Percentiles rank a stretch among this genome's conserved stretches.
Conservation (phyloP, 2,329 filamentous ascomycete species). For the Diaporthe ampelina region DNA sequence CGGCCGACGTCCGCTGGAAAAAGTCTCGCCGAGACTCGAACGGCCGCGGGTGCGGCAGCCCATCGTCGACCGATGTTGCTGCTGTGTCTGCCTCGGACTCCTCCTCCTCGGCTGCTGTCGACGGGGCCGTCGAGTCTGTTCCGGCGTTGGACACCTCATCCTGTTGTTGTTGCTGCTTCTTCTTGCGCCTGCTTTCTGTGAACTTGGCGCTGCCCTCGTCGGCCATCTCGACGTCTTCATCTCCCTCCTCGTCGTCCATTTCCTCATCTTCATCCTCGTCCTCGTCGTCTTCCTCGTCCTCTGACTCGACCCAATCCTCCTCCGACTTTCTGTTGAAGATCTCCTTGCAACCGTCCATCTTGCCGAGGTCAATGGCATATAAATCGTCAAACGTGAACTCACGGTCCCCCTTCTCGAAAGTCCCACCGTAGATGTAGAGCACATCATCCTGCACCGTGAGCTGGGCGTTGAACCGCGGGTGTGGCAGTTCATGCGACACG, state of each 20-base stretch:
- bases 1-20: constrained; percentile 86
- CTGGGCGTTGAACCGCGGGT: constrained; percentile 91
- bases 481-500: constrained; percentile 85
- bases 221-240: constrained; percentile 65
- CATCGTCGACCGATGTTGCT: constrained; percentile 75
- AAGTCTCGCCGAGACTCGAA: constrained; percentile 95
- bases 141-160: constrained; percentile 58
- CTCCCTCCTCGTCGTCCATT: constrained; percentile 69
- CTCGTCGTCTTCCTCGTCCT: constrained; percentile 71
- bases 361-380: constrained; percentile 93
- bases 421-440: constrained; percentile 94
- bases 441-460: constrained; percentile 92
- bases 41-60: constrained; percentile 81
- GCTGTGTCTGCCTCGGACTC: constrained; percentile 61
- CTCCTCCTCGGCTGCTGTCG: constrained; percentile 56
- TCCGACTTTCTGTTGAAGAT: constrained; percentile 84
- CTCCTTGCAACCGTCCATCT: constrained; percentile 93
- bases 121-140: constrained; percentile 50
- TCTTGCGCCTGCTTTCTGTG: constrained; percentile 70
- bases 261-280: constrained; percentile 73
- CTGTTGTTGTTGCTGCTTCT: constrained; percentile 56
- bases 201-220: constrained; percentile 60
- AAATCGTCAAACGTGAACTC: constrained; percentile 98
- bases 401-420: constrained; percentile 92
- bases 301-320: constrained; percentile 82